phyloP scores from a whole-genome alignment of 129 eudicot species.

The Sambucus nigra region DNA sequence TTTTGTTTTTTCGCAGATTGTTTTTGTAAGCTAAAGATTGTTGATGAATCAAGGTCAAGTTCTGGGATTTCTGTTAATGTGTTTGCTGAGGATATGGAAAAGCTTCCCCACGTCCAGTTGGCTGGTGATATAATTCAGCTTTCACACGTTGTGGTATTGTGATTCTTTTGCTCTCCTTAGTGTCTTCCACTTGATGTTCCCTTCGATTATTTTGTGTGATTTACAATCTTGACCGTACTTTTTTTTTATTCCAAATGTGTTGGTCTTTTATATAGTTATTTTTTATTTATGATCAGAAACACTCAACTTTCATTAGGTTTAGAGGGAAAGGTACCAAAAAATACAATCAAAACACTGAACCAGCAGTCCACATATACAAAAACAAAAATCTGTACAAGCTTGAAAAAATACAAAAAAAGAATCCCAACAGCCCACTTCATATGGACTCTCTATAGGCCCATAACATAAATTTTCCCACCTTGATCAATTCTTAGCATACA shows the following conservation, averaged over 20 bases:
- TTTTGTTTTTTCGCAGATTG: conserved; percentile 43
- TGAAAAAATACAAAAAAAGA: no score
- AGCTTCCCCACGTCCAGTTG: conserved; percentile 57
- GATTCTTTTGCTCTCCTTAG: neutral
- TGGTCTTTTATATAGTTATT: no score
- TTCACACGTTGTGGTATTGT: conserved; percentile 56
- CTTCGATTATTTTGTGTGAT: neutral
- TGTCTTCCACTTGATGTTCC: conserved; percentile 1
- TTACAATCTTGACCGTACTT: neutral
- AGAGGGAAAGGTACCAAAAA: no score
- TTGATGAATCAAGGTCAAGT: conserved; percentile 53
- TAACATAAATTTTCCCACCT: no score
- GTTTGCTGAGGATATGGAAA: conserved; percentile 64
- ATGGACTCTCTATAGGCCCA: no score
- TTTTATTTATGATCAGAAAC: no score
- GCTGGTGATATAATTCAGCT: conserved; percentile 72
- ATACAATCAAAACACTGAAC: no score
- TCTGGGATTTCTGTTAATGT: conserved; percentile 50
- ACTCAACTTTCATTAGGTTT: no score
- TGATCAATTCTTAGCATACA: no score
- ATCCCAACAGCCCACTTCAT: no score
- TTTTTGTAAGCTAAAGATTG: conserved; percentile 47
- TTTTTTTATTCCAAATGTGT: neutral
- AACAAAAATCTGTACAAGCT: no score
- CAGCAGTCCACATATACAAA: no score